A percentile compares a stretch with the other conserved stretches of the same genome.
Evolutionary conservation across 2,329 filamentous ascomycete genomes (phyloP).

Genomic region (Verticillium isaacii): DNA sequence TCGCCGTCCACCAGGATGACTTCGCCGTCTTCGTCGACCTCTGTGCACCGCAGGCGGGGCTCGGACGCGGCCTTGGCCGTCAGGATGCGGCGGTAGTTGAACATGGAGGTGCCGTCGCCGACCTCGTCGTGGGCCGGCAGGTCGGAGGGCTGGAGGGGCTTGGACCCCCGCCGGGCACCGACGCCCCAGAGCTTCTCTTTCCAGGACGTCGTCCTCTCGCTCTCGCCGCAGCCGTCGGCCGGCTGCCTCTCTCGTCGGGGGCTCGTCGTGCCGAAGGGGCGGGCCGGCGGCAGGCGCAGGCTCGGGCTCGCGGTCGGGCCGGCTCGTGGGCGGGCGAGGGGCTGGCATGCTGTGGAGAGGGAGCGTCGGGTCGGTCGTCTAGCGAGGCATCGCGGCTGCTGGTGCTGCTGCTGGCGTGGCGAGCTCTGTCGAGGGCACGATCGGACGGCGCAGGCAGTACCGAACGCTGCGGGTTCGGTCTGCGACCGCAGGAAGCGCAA

Average conservation of each 20-base stretch:
- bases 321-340: background rate
- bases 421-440: background rate
- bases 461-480: conserved; percentile 41
- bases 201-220: conserved; percentile 31
- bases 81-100: conserved; percentile 65
- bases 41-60: conserved; percentile 83
- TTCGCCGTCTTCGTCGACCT: conserved; percentile 88
- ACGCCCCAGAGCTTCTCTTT: conserved; percentile 44
- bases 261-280: conserved; percentile 24
- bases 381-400: conserved; percentile 1
- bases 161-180: conserved; percentile 28
- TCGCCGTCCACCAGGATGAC: conserved; percentile 91
- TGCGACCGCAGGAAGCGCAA: conserved; percentile 71
- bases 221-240: conserved; percentile 17
- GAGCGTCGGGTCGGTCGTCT: conserved; percentile 1
- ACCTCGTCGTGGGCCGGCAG: conserved; percentile 56
- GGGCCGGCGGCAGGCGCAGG: conserved; percentile 1
- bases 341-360: conserved; percentile 9
- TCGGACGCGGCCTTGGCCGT: conserved; percentile 76
- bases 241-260: conserved; percentile 17
- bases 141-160: conserved; percentile 50
- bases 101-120: conserved; percentile 55
- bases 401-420: background rate
- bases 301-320: background rate
- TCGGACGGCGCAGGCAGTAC: conserved; percentile 44